Base-by-base conservation (phyloP, 257 asterid genomes). In the Petrea volubilis region DNA sequence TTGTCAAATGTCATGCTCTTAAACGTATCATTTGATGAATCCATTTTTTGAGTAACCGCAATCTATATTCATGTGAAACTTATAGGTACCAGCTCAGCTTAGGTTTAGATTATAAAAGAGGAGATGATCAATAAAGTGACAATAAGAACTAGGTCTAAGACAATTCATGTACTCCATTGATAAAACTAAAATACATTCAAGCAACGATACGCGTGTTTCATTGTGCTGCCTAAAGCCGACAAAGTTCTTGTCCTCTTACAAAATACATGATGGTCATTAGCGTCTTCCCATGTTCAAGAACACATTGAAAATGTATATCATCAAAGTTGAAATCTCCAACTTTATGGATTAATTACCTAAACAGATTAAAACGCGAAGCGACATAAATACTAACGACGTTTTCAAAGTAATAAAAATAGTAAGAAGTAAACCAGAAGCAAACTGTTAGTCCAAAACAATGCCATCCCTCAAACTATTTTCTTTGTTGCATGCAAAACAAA, bases 1-100 rank as follows among this genome's bases (percentile, higher is more conserved):
- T 66, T 55, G 7, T 64, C 61, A 29, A 52, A 33, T 23, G 41
- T 29, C 1, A 72, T 61, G 10, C 72, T 61, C 59, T 73, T 72
- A 11, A 72, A 66, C 0, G 74, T 41, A 20, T 53, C 78, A 17
- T 43, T 28, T 8, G 62, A 34, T 6, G 83, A 50, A 41, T 64
- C 80, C 47, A 34, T 74, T 63, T 33, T 33, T 59, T 1, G 44
- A 47, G 7, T 60, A 47, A 34, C 47, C 2, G 11, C 24, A 18
- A 47, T 3, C 20, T 6, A 36, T 36, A 20, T 18, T 60, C 50
- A 5, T 38, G 67, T 31, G 38, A 18, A 50, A 18, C 14, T 15
- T n/a, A n/a, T n/a, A n/a, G n/a, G 21, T 44, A 44, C 7, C 51
- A 14, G 20, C 51, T 15, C 51, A 9, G 9, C 57, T 50, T 9